Base-by-base conservation (phyloP, 1,139 yeast genomes). In the Kluyveromyces sp. region DNA sequence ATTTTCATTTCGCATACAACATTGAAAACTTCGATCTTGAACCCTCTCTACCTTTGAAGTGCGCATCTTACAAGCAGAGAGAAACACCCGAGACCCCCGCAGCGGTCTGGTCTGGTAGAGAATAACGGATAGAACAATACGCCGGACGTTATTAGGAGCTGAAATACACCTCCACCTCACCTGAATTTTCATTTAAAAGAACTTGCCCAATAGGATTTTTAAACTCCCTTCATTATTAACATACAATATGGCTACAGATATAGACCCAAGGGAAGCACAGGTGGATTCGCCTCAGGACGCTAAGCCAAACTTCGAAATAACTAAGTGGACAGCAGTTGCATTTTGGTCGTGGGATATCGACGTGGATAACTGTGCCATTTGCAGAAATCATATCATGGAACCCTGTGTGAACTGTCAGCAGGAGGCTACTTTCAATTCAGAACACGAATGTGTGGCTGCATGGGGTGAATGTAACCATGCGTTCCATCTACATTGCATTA, bases 301-400 rank as follows among this genome's bases (percentile, higher is more conserved):
- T 21, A 53, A 51, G 48, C 78, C 77, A 63, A 71, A 82, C 56
- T 82, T 83, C 55, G 88, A 83, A 58, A 81, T 83, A 43, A 79
- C 81, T 59, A 83, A 82, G 72, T 92, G 98, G 98, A 89, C 96
- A 15, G 97, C 98, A 0, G 98, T 94, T 45, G 97, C 98, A 21
- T 89, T 92, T 63, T 94, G 99, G 99, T 89, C 97, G 1, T 94
- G 98, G 98, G 97, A 88, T 67, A 86, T 89, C 50, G 94, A 83
- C 45, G 95, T 92, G 50, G 98, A 94, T 57, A 89, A 88, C 48
- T 94, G 99, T 72, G 97, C 99, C 40, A 94, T 94, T 65, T 94
- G 99, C 74, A 79, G 98, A 61, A 94, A 92, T 67, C 97, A 92
- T 68, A 77, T 92, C 58, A 94, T 94, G 99, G 99, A 94, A 59